Conservation (phyloP, 257 asterid species). For the Eucommia ulmoides region DNA sequence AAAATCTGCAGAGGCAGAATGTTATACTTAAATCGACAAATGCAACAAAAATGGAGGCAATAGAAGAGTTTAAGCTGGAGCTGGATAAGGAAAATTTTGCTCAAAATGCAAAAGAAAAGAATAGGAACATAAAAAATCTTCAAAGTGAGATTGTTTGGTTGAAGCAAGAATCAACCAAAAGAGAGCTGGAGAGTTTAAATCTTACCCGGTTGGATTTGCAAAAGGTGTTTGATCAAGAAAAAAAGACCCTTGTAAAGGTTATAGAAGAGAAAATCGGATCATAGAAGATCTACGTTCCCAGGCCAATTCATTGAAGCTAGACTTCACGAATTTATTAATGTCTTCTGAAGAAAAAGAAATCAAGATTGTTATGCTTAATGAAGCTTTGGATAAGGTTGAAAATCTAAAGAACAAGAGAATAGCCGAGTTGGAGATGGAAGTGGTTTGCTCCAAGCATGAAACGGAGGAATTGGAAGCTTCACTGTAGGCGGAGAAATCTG, state of each 20-base stretch:
- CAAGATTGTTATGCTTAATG: constrained; percentile 5
- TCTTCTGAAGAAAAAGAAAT: background rate
- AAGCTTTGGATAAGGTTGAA: constrained; percentile 17
- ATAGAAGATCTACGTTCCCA: background rate
- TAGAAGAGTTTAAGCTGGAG: constrained; percentile 17
- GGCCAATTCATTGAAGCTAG: background rate
- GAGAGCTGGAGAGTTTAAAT: constrained; percentile 8
- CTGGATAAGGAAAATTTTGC: constrained; percentile 19
- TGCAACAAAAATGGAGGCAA: constrained; percentile 13
- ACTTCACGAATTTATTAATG: background rate
- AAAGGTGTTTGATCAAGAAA: constrained; percentile 9
- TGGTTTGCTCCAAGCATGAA: constrained; percentile 13
- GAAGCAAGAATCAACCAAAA: constrained; percentile 10
- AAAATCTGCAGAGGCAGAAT: constrained; percentile 18
- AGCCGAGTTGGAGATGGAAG: constrained; percentile 22
- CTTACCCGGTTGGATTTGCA: constrained; percentile 7
- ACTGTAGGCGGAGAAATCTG: constrained; percentile 16
- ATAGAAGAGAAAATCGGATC: background rate
- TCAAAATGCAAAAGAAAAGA: constrained; percentile 23
- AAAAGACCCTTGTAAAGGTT: background rate
- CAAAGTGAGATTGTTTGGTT: constrained; percentile 20
- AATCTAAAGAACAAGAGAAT: constrained; percentile 7
- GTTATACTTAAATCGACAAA: constrained; percentile 9
- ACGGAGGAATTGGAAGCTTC: constrained; percentile 15
- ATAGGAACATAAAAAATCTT: constrained; percentile 13